Base-by-base conservation (phyloP, 352 stramenopile species). In the Globisporangium nunn region DNA sequence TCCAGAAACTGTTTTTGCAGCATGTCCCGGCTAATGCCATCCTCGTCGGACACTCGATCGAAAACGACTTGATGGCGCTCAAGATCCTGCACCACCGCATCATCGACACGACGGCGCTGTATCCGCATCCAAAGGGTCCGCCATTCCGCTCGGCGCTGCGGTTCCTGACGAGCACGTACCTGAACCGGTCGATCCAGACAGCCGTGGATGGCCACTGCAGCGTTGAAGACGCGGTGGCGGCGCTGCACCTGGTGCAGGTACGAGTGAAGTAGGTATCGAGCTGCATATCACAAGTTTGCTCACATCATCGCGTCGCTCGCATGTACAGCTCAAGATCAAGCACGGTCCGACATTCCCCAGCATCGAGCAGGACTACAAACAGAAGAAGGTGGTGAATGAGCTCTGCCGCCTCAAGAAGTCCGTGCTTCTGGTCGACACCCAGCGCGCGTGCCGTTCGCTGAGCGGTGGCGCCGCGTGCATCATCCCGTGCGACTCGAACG, bases 31-130 rank as follows among this genome's bases (percentile, higher is more conserved):
- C 77, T 0, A 70, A 91, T 23, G 83, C 85, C 4, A 89, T 95
- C 44, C 68, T 95, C 31, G 81, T 95, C n/a, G 87, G 87, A 15
- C 87, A 96, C 61, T 93, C 81, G 44, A 83, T 96, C 51, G 87
- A 96, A 56, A 95, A 94, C 62, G 87, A 96, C 56, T 61, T 95
- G 5, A 57, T 71, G 52, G 83, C 81, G 8, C 64, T 96, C 30
- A 64, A 70, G 10, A 62, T 95, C 15, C 54, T 91, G 46, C 87
- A 96, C 54, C 68, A 71, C 18, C 81, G 81, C 30, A 62, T 92
- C 53, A 87, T 94, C 40, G 87, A 96, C 62, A 96, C 87, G 4
- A 72, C 73, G 0, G 75, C 85, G 39, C 59, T 96, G 56, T 96
- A 92, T 52, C 81, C 81, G 7, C 85, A 96, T 52, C 84, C 82